Conservation (phyloP, 1,139 yeast species). For the Sugiyamaella xylanicola region DNA sequence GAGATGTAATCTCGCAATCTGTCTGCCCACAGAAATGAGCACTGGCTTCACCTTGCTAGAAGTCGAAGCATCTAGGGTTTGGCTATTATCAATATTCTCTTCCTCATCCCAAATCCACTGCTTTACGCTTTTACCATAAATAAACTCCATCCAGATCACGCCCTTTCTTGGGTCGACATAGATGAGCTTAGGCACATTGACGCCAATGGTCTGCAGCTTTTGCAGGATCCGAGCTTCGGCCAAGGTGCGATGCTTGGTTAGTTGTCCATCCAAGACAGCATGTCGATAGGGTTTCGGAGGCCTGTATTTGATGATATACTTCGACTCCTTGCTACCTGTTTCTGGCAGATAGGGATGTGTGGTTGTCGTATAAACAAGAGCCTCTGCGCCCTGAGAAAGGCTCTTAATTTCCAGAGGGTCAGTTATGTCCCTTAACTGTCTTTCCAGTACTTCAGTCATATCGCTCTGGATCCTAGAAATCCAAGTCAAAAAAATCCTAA, state of each 20-base stretch:
- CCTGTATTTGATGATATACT: slow-evolving; percentile 75
- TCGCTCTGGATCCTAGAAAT: background rate
- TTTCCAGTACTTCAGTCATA: slow-evolving; percentile 31
- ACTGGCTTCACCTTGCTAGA: slow-evolving; percentile 33
- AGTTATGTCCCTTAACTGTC: slow-evolving; percentile 49
- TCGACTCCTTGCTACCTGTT: slow-evolving; percentile 33
- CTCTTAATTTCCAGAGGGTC: slow-evolving; percentile 47
- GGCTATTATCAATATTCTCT: slow-evolving; percentile 14
- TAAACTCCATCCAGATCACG: slow-evolving; percentile 82
- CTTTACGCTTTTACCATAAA: slow-evolving; percentile 50
- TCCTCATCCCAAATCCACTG: slow-evolving; percentile 45
- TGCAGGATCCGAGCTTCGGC: slow-evolving; percentile 81
- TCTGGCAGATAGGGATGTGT: slow-evolving; percentile 65
- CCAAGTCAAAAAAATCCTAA: background rate
- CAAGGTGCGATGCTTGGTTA: slow-evolving; percentile 78
- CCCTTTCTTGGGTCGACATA: slow-evolving; percentile 79
- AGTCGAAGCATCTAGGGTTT: background rate
- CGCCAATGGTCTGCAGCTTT: slow-evolving; percentile 56
- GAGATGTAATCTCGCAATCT: slow-evolving; percentile 72
- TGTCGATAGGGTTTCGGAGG: slow-evolving; percentile 91
- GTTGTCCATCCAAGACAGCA: slow-evolving; percentile 70
- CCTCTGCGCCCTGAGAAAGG: slow-evolving; percentile 93
- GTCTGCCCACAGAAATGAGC: slow-evolving; percentile 57
- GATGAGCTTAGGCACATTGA: slow-evolving; percentile 68
- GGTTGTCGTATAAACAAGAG: slow-evolving; percentile 67